Evolutionary conservation across 139 green algal genomes (phyloP).

Genomic region (Bryopsis sp.): DNA sequence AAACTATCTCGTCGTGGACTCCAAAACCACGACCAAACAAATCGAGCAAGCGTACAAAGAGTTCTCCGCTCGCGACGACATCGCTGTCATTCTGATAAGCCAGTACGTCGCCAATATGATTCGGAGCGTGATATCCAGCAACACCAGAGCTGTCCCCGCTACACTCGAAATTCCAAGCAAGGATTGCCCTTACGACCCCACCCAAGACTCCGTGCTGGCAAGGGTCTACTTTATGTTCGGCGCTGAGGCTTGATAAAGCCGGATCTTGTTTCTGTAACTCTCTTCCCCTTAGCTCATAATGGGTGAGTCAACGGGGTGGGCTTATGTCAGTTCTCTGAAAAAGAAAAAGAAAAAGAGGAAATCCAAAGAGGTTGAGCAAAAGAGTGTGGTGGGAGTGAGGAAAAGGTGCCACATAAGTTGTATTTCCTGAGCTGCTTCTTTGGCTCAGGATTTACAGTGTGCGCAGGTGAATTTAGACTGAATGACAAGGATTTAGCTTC

Average conservation of each 20-base stretch:
- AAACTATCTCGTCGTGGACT: constrained; percentile 95
- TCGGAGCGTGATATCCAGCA: constrained; percentile 64
- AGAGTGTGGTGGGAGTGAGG: too few relatives aligned
- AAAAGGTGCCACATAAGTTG: too few relatives aligned
- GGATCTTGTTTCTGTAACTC: neutral
- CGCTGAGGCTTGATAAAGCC: constrained; percentile 3
- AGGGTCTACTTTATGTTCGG: constrained; percentile 89
- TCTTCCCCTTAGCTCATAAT: too few relatives aligned
- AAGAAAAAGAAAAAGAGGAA: too few relatives aligned
- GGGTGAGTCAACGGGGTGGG: too few relatives aligned
- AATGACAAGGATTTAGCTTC: too few relatives aligned
- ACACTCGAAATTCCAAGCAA: constrained; percentile 93
- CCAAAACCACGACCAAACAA: constrained; percentile 65
- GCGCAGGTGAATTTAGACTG: too few relatives aligned
- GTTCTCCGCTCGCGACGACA: constrained; percentile 82
- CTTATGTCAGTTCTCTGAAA: too few relatives aligned
- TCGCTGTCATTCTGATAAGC: constrained; percentile 92
- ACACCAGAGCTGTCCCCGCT: constrained; percentile 79
- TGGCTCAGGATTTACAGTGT: too few relatives aligned
- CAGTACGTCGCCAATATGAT: constrained; percentile 86
- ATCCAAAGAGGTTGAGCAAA: too few relatives aligned
- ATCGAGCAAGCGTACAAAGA: constrained; percentile 93
- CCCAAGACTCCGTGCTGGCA: constrained; percentile 80
- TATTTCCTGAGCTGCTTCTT: too few relatives aligned
- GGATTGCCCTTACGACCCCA: constrained; percentile 92